These are phyloP conservation scores for Podospora comata DNA, from an alignment of 495 filamentous ascomycete species.

Conservation along the genomic window DNA sequence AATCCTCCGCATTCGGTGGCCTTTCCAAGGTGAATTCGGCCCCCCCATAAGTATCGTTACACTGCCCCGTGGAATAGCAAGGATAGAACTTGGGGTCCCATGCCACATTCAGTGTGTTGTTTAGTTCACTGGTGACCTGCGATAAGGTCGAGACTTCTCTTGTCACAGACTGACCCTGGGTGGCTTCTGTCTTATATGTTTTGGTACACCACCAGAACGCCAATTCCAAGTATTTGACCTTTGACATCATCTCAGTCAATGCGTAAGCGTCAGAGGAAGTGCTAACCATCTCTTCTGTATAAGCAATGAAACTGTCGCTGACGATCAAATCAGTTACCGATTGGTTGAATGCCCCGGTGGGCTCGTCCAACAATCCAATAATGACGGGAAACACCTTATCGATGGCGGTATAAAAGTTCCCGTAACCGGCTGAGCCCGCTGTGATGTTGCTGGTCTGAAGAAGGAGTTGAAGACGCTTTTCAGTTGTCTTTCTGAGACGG, in stretches of 20 bases:
- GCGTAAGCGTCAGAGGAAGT: conserved; percentile 1
- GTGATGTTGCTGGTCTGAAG: conserved; percentile 13
- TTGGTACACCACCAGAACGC: conserved; percentile 25
- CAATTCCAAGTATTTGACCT: conserved; percentile 23
- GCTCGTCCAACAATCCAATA: conserved; percentile 9
- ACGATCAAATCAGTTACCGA: conserved; percentile 17
- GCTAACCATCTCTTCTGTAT: conserved; percentile 20
- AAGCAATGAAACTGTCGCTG: conserved; percentile 22
- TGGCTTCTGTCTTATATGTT: conserved; percentile 11
- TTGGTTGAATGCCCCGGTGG: conserved; percentile 19
- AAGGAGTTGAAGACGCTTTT: conserved; percentile 7
- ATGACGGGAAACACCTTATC: conserved; percentile 17
- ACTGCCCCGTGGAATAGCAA: conserved; percentile 19
- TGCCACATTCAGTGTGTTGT: conserved; percentile 13
- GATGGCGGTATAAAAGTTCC: not conserved
- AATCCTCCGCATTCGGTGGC: not conserved
- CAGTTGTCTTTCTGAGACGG: conserved; percentile 7
- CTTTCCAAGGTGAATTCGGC: conserved; percentile 11
- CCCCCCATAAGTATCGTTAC: conserved; percentile 18
- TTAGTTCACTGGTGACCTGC: not conserved
- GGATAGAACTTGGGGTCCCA: conserved; percentile 16
- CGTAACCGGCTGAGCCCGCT: conserved; percentile 9
- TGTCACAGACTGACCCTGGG: conserved; percentile 2
- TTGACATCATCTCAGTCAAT: conserved; percentile 6
- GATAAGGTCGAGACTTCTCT: conserved; percentile 7